Percentiles rank a stretch among this genome's conserved stretches.
phyloP scores from a whole-genome alignment of 768 basidiomycete genomes.

The Chlorophyllum brunneum region DNA sequence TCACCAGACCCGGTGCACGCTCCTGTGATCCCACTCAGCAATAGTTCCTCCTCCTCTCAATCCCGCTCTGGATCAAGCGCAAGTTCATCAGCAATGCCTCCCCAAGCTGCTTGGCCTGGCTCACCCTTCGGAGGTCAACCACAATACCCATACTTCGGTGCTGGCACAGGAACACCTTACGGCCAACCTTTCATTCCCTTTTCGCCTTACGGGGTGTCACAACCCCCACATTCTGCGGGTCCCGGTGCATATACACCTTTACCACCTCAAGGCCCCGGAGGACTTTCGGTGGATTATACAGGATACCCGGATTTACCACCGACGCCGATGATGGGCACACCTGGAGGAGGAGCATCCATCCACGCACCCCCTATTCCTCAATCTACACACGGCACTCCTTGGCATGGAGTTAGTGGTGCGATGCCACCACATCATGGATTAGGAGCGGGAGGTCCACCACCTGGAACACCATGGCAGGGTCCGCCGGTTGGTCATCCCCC shows the following conservation, averaged over 20 bases:
- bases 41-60: not conserved
- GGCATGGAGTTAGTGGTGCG: not conserved
- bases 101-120: not conserved
- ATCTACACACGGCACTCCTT: not conserved
- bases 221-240: not conserved
- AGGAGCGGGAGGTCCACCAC: not conserved
- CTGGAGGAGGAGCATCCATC: no score
- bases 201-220: slow-evolving; percentile 3
- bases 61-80: not conserved
- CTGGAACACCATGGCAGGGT: not conserved
- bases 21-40: slow-evolving; percentile 9
- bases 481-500: slow-evolving; percentile 1
- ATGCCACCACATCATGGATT: slow-evolving; percentile 3
- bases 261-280: slow-evolving; percentile 2
- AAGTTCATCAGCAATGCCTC: slow-evolving; percentile 3
- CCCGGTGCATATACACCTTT: not conserved
- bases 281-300: slow-evolving; percentile 9
- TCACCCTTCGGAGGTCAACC: not conserved
- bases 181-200: not conserved
- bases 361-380: not conserved
- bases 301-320: slow-evolving; percentile 1
- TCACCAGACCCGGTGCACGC: slow-evolving; percentile 7
- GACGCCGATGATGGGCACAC: not conserved
- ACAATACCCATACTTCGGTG: not conserved
- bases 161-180: not conserved